phyloP scores from a whole-genome alignment of 129 eudicot species.

The Flaveria bidentis region DNA sequence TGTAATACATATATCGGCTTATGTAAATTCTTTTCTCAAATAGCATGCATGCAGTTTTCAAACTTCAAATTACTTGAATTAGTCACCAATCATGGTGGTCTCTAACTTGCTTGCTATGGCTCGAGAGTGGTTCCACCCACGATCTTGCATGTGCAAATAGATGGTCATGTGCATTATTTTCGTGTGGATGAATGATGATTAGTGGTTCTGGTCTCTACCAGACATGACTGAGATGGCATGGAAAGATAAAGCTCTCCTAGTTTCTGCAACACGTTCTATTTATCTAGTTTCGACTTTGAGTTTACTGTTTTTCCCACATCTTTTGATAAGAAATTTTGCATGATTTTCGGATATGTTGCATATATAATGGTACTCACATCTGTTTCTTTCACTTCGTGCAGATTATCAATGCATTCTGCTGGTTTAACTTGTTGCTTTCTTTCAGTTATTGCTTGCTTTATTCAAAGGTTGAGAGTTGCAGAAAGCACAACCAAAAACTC shows the following conservation, averaged over 20 bases:
- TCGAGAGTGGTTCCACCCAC: conserved; percentile 53
- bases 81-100: background rate
- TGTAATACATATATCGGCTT: too few species aligned
- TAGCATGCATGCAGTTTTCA: background rate
- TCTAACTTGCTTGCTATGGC: conserved; percentile 81
- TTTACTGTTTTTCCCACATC: background rate
- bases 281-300: conserved; percentile 3
- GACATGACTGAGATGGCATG: background rate
- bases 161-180: conserved; percentile 4
- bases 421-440: conserved; percentile 19
- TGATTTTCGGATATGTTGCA: background rate
- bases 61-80: background rate
- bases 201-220: conserved; percentile 2
- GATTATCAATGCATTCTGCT: conserved; percentile 19
- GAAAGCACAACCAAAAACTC: too few species aligned
- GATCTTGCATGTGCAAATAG: background rate
- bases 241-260: conserved; percentile 1
- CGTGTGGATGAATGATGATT: conserved; percentile 15
- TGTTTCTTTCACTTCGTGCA: conserved; percentile 17
- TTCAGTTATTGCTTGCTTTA: background rate
- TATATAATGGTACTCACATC: background rate
- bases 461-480: too few species aligned
- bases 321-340: background rate
- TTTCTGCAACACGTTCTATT: background rate
- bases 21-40: background rate